These are phyloP conservation scores for Ceratocystis smalleyi DNA, from an alignment of 2,329 filamentous ascomycete genomes.

Conservation along the genomic window DNA sequence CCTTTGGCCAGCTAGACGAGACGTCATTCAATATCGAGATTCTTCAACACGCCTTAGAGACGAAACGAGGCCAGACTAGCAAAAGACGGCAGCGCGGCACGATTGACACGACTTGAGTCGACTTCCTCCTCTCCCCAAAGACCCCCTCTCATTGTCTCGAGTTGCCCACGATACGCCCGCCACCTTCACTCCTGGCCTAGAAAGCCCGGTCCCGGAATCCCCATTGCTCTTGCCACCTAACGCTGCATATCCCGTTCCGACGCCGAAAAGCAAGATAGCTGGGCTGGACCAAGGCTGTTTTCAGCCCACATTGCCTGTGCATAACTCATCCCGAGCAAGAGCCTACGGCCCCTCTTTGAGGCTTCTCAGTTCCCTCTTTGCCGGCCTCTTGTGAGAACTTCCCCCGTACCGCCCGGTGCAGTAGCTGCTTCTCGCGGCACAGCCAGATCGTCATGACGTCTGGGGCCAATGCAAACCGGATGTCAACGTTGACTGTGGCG, in stretches of 20 bases:
- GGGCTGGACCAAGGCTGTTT: not conserved
- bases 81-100: not conserved
- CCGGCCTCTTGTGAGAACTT: not conserved
- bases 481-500: constrained; percentile 43
- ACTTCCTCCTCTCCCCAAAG: not conserved
- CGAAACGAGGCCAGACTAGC: not conserved
- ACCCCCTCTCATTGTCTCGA: not conserved
- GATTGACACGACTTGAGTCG: not conserved
- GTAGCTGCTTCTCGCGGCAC: not conserved
- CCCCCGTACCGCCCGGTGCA: not conserved
- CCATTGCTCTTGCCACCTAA: not conserved
- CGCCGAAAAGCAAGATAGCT: not conserved
- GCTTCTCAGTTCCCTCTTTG: not conserved
- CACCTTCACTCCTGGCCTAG: not conserved
- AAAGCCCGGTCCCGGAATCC: not conserved
- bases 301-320: not conserved
- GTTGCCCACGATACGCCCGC: not conserved
- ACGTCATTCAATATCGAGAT: not conserved
- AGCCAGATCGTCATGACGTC: constrained; percentile 28
- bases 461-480: constrained; percentile 35
- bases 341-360: not conserved
- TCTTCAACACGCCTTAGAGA: not conserved
- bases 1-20: not conserved
- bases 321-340: not conserved
- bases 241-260: not conserved